phyloP scores from a whole-genome alignment of 2,329 filamentous ascomycete species.

The Xylariaceae sp. region DNA sequence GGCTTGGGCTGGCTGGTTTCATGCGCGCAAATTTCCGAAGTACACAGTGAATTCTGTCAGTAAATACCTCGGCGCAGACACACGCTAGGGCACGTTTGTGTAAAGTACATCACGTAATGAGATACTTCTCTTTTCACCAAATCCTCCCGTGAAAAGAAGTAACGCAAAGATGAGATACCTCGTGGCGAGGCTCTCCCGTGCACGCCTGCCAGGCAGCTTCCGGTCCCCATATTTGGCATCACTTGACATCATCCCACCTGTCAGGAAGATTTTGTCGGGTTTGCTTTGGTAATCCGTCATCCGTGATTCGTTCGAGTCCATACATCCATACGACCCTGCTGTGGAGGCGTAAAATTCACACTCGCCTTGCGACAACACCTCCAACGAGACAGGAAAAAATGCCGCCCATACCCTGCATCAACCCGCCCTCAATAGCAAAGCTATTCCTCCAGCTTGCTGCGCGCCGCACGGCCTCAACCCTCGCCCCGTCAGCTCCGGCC shows the following conservation, averaged over 20 bases:
- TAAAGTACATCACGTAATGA: background rate
- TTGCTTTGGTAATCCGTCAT: too few species aligned
- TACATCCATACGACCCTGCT: too few species aligned
- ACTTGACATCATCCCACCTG: conserved; percentile 28
- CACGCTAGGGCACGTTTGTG: background rate
- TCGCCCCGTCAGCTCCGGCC: conserved; percentile 10
- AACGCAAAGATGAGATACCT: background rate
- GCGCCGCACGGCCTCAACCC: conserved; percentile 21
- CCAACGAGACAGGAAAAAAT: conserved; percentile 5
- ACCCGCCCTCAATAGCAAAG: conserved; percentile 32
- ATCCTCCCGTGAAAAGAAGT: background rate
- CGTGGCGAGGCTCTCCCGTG: too few species aligned
- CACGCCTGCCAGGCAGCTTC: too few species aligned
- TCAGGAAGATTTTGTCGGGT: too few species aligned
- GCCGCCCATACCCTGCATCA: conserved; percentile 34
- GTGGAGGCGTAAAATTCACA: conserved; percentile 19
- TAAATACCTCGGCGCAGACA: background rate
- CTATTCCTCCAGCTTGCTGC: conserved; percentile 32
- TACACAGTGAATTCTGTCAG: background rate
- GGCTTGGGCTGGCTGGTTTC: background rate
- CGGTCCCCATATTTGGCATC: conserved; percentile 5
- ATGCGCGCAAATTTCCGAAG: too few species aligned
- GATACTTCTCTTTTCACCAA: background rate
- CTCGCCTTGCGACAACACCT: conserved; percentile 8
- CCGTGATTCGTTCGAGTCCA: too few species aligned